These are phyloP conservation scores for Venturia carpophila DNA, from an alignment of 2,329 filamentous ascomycete species.

Conservation along the genomic window DNA sequence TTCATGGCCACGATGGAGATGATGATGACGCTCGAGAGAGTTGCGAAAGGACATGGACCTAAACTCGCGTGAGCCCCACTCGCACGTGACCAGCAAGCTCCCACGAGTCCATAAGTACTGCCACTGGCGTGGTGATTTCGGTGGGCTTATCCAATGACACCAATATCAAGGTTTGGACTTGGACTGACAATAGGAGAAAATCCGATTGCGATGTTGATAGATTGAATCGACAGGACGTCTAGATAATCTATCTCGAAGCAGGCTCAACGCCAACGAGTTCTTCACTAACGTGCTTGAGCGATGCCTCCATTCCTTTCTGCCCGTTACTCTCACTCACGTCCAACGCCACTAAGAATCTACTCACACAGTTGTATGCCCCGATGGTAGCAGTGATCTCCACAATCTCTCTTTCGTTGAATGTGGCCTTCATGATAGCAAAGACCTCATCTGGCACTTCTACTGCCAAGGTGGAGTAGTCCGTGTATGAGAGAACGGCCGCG, in stretches of 20 bases:
- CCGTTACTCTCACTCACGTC: constrained; percentile 49
- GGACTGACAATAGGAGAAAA: too few relatives aligned
- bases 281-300: constrained; percentile 24
- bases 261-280: constrained; percentile 16
- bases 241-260: constrained; percentile 1
- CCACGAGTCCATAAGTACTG: too few relatives aligned
- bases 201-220: too few relatives aligned
- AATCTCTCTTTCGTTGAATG: constrained; percentile 61
- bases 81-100: too few relatives aligned
- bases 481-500: constrained; percentile 57
- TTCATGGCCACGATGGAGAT: too few relatives aligned
- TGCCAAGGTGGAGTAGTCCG: constrained; percentile 75
- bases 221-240: too few relatives aligned
- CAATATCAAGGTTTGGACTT: too few relatives aligned
- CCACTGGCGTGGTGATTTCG: too few relatives aligned
- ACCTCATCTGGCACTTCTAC: constrained; percentile 62
- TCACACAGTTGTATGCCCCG: constrained; percentile 78
- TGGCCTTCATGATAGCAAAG: constrained; percentile 53
- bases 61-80: too few relatives aligned
- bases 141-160: too few relatives aligned
- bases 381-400: constrained; percentile 76
- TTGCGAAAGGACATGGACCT: too few relatives aligned
- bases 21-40: too few relatives aligned
- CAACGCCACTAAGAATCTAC: constrained; percentile 72
- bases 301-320: constrained; percentile 25